Evolutionary conservation across 768 basidiomycete genomes (phyloP).

Genomic region (Boletus sp.): DNA sequence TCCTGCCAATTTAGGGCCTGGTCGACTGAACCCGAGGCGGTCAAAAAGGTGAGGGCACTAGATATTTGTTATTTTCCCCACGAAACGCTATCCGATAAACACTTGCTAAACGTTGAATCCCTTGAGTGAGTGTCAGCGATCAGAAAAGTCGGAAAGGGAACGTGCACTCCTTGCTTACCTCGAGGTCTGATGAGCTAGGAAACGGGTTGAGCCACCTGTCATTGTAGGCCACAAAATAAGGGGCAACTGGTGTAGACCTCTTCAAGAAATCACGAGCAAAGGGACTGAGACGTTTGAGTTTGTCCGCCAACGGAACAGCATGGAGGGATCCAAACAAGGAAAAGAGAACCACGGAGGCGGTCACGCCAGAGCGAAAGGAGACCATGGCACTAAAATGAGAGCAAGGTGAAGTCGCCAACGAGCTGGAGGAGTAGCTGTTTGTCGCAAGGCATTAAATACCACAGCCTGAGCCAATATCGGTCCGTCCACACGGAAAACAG

Average conservation of each 20-base stretch:
- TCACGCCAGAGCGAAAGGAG: slow-evolving; percentile 4
- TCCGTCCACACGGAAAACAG: slow-evolving; percentile 2
- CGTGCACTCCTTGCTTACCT: slow-evolving; percentile 26
- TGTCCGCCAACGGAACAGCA: slow-evolving; percentile 22
- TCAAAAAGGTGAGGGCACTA: slow-evolving; percentile 42
- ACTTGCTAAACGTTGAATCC: slow-evolving; percentile 35
- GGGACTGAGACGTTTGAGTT: slow-evolving; percentile 20
- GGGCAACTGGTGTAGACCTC: slow-evolving; percentile 38
- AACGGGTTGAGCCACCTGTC: slow-evolving; percentile 41
- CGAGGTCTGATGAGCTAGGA: slow-evolving; percentile 43
- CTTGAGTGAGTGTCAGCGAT: slow-evolving; percentile 7
- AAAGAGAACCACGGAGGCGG: not conserved
- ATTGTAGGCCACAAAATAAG: slow-evolving; percentile 45
- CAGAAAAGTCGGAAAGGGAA: not conserved
- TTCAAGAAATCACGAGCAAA: slow-evolving; percentile 20
- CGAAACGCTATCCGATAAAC: not conserved
- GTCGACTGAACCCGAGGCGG: slow-evolving; percentile 40
- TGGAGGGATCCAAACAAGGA: slow-evolving; percentile 6
- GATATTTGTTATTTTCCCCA: not conserved
- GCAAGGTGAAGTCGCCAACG: not conserved
- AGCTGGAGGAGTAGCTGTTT: not conserved
- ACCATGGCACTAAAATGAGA: slow-evolving; percentile 11
- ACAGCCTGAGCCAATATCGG: not conserved
- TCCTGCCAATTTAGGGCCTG: slow-evolving; percentile 44
- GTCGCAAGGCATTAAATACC: slow-evolving; percentile 18